Percentiles rank a stretch among this genome's conserved stretches.
Conservation (phyloP, 2,329 filamentous ascomycete genomes). For the Fusarium tuaranense region DNA sequence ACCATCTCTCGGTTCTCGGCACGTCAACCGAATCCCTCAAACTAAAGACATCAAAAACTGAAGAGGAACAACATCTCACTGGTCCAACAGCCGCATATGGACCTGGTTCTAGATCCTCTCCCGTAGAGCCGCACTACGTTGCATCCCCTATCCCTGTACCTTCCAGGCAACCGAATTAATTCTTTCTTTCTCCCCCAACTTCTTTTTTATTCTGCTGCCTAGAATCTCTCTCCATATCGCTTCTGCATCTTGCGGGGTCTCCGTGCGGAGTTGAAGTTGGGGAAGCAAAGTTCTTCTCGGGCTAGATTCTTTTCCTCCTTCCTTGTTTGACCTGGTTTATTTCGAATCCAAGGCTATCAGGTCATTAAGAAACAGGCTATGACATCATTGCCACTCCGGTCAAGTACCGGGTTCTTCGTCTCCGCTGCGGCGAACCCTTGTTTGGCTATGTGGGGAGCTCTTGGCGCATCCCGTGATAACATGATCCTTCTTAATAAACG, state of each 20-base stretch:
- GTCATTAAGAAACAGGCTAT: background rate
- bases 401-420: background rate
- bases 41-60: background rate
- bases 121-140: slow-evolving; percentile 28
- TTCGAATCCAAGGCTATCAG: background rate
- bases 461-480: background rate
- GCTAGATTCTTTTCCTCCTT: background rate
- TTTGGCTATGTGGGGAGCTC: background rate
- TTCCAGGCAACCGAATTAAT: slow-evolving; percentile 28
- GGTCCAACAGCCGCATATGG: background rate
- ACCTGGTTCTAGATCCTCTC: background rate
- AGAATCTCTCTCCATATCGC: slow-evolving; percentile 1
- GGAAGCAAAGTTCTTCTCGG: background rate
- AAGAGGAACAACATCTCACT: background rate
- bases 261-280: slow-evolving; percentile 8
- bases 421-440: background rate
- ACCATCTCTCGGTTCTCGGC: background rate
- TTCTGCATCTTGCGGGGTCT: slow-evolving; percentile 8
- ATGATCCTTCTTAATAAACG: background rate
- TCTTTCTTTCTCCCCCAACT: background rate
- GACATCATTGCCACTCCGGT: background rate
- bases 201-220: slow-evolving; percentile 30
- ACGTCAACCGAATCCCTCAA: background rate
- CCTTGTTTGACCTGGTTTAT: background rate
- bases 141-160: slow-evolving; percentile 3